These are phyloP conservation scores for Sabuloglossum arenarium DNA, from an alignment of 495 filamentous ascomycete species.

Conservation along the genomic window DNA sequence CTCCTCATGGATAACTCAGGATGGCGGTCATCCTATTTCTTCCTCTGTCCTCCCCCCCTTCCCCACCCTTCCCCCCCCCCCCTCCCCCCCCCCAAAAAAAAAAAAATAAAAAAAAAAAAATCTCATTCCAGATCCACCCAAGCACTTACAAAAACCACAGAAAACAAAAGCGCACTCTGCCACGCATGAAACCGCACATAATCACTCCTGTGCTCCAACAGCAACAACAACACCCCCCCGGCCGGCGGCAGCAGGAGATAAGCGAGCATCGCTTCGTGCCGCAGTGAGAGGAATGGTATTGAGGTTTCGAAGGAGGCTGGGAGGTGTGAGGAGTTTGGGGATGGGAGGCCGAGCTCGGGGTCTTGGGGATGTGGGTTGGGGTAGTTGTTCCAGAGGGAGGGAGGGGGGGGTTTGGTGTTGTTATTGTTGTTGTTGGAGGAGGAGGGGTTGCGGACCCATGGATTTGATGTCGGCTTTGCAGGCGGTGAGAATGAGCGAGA, in stretches of 20 bases:
- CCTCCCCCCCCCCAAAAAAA: too few species aligned
- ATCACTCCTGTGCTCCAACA: slow-evolving; percentile 85
- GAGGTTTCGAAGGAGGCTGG: background rate
- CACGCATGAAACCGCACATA: slow-evolving; percentile 52
- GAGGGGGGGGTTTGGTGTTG: background rate
- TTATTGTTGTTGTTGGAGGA: background rate
- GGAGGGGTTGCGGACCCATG: background rate
- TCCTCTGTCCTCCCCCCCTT: too few species aligned
- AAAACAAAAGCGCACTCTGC: background rate
- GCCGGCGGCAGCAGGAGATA: slow-evolving; percentile 76
- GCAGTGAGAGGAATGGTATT: slow-evolving; percentile 14
- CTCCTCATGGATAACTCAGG: too few species aligned
- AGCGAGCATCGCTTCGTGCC: slow-evolving; percentile 75
- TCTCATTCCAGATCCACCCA: too few species aligned
- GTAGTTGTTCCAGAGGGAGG: background rate
- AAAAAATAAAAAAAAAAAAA: too few species aligned
- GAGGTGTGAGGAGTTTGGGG: too few species aligned
- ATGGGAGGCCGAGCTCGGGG: background rate
- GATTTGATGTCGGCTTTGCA: background rate
- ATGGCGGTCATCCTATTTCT: too few species aligned
- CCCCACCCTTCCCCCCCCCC: too few species aligned
- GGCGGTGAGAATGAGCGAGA: background rate
- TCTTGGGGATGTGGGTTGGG: too few species aligned
- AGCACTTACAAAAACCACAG: background rate
- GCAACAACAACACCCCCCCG: slow-evolving; percentile 62